Percentiles rank a stretch among this genome's conserved stretches.
phyloP scores from a whole-genome alignment of 495 filamentous ascomycete species.

The Tuber aestivum region DNA sequence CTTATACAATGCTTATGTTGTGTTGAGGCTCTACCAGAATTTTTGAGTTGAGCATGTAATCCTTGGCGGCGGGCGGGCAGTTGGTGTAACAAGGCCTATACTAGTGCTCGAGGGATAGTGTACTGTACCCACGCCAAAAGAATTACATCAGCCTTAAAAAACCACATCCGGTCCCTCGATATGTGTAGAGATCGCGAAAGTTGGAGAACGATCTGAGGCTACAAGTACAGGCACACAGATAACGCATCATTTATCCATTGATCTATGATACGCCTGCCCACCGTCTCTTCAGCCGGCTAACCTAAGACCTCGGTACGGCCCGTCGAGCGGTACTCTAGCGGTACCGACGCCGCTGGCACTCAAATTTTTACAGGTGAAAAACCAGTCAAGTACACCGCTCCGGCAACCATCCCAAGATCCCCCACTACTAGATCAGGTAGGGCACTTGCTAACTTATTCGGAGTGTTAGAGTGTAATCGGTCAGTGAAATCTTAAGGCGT shows the following conservation, averaged over 20 bases:
- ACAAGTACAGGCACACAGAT: neutral
- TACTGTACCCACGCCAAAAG: neutral
- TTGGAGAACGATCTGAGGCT: neutral
- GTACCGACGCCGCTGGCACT: neutral
- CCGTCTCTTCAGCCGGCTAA: neutral
- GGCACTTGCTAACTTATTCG: neutral
- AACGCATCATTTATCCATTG: neutral
- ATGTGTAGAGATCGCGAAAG: neutral
- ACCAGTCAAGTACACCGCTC: neutral
- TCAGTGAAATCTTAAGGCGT: neutral
- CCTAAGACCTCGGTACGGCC: neutral
- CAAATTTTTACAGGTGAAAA: neutral
- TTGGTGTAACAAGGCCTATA: neutral
- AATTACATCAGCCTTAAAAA: neutral
- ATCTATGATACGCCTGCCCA: neutral
- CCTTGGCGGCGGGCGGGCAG: neutral
- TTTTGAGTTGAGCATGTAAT: neutral
- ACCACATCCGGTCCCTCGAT: neutral
- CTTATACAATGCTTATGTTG: neutral
- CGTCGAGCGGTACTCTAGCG: neutral
- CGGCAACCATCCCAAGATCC: neutral
- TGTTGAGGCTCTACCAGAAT: neutral
- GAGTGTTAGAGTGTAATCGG: neutral
- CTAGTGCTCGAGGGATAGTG: too few relatives aligned
- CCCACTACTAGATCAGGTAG: neutral